A percentile compares a stretch with the other conserved stretches of the same genome.
Evolutionary conservation across 2,329 filamentous ascomycete genomes (phyloP).

Genomic region (Ascochyta lentis): DNA sequence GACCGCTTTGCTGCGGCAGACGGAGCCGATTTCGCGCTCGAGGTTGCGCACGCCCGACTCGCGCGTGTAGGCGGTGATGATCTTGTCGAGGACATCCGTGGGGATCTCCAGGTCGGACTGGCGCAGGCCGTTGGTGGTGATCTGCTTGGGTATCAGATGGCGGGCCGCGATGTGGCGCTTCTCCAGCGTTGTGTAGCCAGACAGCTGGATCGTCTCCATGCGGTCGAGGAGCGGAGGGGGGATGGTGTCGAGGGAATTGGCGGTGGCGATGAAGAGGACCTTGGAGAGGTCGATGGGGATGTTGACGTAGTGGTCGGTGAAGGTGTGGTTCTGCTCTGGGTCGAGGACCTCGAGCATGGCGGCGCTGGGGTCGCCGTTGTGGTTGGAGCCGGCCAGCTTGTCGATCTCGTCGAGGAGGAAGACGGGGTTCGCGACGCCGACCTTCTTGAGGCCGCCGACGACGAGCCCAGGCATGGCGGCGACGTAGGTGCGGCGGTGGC

Average conservation of each 20-base stretch:
- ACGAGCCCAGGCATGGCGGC: constrained; percentile 98
- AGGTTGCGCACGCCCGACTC: constrained; percentile 96
- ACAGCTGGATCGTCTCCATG: constrained; percentile 94
- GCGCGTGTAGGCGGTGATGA: constrained; percentile 95
- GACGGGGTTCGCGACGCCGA: constrained; percentile 93
- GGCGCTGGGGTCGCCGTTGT: constrained; percentile 93
- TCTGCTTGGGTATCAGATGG: constrained; percentile 96
- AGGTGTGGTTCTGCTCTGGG: constrained; percentile 94
- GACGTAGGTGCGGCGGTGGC: constrained; percentile 93
- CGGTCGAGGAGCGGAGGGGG: constrained; percentile 91
- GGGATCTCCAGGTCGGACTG: constrained; percentile 77
- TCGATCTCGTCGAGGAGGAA: constrained; percentile 97
- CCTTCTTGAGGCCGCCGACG: constrained; percentile 92
- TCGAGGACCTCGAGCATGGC: constrained; percentile 98
- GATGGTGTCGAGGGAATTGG: constrained; percentile 93
- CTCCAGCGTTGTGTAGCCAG: constrained; percentile 95
- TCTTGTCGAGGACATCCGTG: constrained; percentile 87
- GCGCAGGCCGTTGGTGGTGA: constrained; percentile 84
- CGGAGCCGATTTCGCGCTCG: constrained; percentile 91
- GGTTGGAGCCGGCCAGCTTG: constrained; percentile 89
- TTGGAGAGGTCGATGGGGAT: constrained; percentile 96
- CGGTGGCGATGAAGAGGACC: constrained; percentile 96
- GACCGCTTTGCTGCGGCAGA: constrained; percentile 86
- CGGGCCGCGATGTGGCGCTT: constrained; percentile 93
- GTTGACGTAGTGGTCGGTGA: constrained; percentile 95